Conservation (phyloP, 2,329 filamentous ascomycete genomes). For the Falciphora oryzae region DNA sequence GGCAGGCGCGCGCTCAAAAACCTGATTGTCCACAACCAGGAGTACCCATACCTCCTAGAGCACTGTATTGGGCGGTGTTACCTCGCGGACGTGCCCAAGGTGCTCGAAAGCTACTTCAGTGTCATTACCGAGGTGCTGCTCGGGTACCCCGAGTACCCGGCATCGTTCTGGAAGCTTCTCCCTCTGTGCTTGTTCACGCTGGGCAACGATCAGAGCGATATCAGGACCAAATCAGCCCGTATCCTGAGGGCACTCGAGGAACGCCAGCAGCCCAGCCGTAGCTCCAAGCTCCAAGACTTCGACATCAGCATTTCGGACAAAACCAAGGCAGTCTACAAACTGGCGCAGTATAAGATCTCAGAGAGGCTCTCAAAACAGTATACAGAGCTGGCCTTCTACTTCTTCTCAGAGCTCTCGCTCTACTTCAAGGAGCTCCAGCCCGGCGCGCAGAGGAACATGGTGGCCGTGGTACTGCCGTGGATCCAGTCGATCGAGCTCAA, state of each 20-base stretch:
- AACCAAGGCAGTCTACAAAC: constrained; percentile 95
- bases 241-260: constrained; percentile 78
- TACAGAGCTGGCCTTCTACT: constrained; percentile 80
- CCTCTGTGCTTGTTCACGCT: constrained; percentile 86
- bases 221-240: constrained; percentile 80
- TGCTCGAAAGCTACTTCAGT: constrained; percentile 90
- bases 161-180: constrained; percentile 86
- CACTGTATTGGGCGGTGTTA: constrained; percentile 92
- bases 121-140: constrained; percentile 85
- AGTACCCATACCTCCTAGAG: constrained; percentile 78
- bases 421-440: constrained; percentile 87
- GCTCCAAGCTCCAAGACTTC: constrained; percentile 90
- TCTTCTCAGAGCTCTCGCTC: constrained; percentile 91
- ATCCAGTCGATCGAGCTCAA: constrained; percentile 91
- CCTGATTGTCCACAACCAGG: constrained; percentile 82
- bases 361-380: constrained; percentile 85
- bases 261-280: constrained; percentile 61
- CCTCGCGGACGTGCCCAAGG: constrained; percentile 69
- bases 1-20: constrained; percentile 85
- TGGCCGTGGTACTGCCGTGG: constrained; percentile 93
- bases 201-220: constrained; percentile 83
- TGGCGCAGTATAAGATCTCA: constrained; percentile 95
- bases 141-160: constrained; percentile 73
- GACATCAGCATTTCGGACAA: constrained; percentile 99
- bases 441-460: constrained; percentile 83